Evolutionary conservation across 2,329 filamentous ascomycete species (phyloP).

Genomic region (Neofusicoccum sp.): DNA sequence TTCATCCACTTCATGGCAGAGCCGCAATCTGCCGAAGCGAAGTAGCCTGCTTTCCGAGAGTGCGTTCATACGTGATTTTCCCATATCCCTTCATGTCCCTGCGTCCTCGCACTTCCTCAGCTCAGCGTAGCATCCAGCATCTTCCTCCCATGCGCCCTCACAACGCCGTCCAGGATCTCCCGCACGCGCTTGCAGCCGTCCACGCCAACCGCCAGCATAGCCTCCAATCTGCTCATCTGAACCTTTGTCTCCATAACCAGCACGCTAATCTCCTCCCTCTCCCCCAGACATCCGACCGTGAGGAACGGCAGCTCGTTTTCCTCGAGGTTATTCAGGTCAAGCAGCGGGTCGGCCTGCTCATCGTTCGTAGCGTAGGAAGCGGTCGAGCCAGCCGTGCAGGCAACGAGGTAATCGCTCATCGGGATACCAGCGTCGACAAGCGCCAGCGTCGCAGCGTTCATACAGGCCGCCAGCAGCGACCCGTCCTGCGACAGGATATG

Average conservation of each 20-base stretch:
- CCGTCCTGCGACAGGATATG: slow-evolving; percentile 91
- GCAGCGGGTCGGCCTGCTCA: slow-evolving; percentile 75
- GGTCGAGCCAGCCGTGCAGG: slow-evolving; percentile 83
- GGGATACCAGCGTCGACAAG: slow-evolving; percentile 94
- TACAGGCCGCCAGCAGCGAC: slow-evolving; percentile 81
- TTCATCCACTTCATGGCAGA: too few relatives aligned
- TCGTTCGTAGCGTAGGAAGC: slow-evolving; percentile 61
- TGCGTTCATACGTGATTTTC: not conserved
- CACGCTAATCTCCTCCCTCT: slow-evolving; percentile 73
- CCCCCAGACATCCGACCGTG: slow-evolving; percentile 80
- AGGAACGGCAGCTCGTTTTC: slow-evolving; percentile 87
- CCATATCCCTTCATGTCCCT: not conserved
- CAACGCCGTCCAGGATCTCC: slow-evolving; percentile 76
- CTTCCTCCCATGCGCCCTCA: slow-evolving; percentile 69
- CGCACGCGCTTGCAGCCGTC: slow-evolving; percentile 89
- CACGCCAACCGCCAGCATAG: slow-evolving; percentile 88
- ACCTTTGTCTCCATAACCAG: slow-evolving; percentile 86
- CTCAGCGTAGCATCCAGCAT: slow-evolving; percentile 52
- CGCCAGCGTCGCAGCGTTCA: slow-evolving; percentile 90
- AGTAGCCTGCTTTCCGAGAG: too few relatives aligned
- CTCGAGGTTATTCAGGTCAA: slow-evolving; percentile 78
- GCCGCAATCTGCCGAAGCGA: not conserved
- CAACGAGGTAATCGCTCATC: slow-evolving; percentile 88
- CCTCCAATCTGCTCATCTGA: slow-evolving; percentile 79
- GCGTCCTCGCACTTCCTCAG: not conserved